These are phyloP conservation scores for Malassezia brasiliensis DNA, from an alignment of 1,284 basidiomycete genomes.

Conservation along the genomic window DNA sequence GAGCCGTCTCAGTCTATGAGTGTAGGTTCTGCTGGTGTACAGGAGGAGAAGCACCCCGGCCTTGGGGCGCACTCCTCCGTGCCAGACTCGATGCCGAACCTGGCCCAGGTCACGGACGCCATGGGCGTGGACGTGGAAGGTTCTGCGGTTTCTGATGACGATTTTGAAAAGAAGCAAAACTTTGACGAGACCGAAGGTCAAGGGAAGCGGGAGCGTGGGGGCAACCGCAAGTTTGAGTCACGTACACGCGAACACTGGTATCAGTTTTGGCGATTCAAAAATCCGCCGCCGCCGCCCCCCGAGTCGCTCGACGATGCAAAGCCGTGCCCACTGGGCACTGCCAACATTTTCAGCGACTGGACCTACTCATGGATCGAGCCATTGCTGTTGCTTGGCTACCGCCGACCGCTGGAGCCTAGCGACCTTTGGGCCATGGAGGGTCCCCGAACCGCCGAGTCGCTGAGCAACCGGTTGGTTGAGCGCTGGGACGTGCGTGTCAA, in stretches of 20 bases:
- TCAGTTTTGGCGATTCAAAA: slow-evolving; percentile 41
- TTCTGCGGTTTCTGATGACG: not conserved
- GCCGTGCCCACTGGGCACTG: slow-evolving; percentile 54
- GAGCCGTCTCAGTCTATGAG: too few relatives aligned
- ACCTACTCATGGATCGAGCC: slow-evolving; percentile 67
- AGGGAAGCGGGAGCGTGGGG: slow-evolving; percentile 15
- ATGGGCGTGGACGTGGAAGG: not conserved
- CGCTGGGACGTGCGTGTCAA: slow-evolving; percentile 60
- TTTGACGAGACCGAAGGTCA: not conserved
- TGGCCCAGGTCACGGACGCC: slow-evolving; percentile 11
- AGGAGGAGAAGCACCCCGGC: not conserved
- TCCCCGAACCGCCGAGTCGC: slow-evolving; percentile 52
- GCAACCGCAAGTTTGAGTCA: slow-evolving; percentile 29
- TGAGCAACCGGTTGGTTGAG: slow-evolving; percentile 57
- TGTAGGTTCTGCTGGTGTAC: too few relatives aligned
- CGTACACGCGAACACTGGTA: slow-evolving; percentile 40
- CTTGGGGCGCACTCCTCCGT: not conserved
- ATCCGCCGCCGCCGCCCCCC: slow-evolving; percentile 38
- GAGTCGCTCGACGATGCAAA: slow-evolving; percentile 55
- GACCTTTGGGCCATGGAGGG: slow-evolving; percentile 73
- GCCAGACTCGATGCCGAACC: slow-evolving; percentile 20
- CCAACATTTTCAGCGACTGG: slow-evolving; percentile 54
- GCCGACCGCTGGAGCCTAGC: slow-evolving; percentile 66
- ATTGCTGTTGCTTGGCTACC: slow-evolving; percentile 60
- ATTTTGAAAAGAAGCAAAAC: slow-evolving; percentile 1